Evolutionary conservation across 208 protist genomes (phyloP).

Genomic region (Leishmania guyanensis): DNA sequence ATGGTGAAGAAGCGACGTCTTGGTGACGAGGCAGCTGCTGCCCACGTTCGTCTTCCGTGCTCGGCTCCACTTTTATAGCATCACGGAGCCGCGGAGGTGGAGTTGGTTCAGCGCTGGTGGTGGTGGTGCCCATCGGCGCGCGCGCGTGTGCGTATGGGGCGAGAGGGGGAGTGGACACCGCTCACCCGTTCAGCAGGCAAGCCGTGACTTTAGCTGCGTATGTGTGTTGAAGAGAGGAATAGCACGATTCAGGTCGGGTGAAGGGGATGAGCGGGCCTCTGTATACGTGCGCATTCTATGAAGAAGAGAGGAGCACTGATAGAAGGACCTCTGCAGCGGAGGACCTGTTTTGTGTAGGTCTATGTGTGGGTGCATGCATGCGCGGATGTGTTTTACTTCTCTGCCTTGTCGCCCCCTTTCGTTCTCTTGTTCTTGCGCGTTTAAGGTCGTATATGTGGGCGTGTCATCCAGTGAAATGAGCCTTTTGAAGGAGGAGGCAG

Average conservation of each 20-base stretch:
- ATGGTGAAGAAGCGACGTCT: neutral
- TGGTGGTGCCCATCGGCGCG: neutral
- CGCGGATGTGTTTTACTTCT: neutral
- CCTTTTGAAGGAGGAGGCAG: neutral
- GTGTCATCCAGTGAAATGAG: neutral
- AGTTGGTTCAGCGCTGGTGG: neutral
- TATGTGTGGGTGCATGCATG: neutral
- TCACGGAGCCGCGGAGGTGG: neutral
- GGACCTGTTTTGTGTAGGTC: neutral
- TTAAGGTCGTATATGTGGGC: neutral
- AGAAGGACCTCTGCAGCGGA: neutral
- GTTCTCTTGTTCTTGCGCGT: neutral
- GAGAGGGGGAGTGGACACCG: neutral
- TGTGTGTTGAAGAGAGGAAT: neutral
- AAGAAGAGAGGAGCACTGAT: neutral
- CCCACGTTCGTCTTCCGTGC: neutral
- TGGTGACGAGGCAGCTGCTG: conserved; percentile 5
- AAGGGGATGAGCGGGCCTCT: neutral
- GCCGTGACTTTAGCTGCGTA: neutral
- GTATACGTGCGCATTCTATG: neutral
- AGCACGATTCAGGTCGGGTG: neutral
- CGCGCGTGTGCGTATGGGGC: neutral
- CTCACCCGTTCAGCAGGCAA: neutral
- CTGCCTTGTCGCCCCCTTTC: neutral
- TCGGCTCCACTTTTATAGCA: conserved; percentile 10